Conservation (phyloP, 1,284 basidiomycete species). For the Fomitopsis palustris region DNA sequence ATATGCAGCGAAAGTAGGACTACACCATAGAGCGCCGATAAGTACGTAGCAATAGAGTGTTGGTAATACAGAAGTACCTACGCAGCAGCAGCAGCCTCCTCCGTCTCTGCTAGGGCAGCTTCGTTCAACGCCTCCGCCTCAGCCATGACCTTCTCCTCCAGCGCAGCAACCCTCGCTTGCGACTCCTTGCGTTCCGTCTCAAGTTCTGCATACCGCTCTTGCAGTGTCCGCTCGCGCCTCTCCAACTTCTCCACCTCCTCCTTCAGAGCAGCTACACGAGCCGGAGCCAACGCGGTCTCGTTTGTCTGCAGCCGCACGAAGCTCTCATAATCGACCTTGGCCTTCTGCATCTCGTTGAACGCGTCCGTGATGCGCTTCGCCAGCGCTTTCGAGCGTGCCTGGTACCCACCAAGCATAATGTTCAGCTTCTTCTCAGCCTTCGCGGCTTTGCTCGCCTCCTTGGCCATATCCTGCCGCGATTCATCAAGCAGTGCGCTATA, state of each 20-base stretch:
- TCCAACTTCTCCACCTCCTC: constrained; percentile 85
- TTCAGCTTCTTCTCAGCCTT: constrained; percentile 93
- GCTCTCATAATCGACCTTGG: constrained; percentile 71
- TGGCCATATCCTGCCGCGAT: constrained; percentile 74
- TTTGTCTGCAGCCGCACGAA: constrained; percentile 71
- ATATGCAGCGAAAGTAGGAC: too few relatives aligned
- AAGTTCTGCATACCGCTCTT: constrained; percentile 82
- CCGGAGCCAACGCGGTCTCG: constrained; percentile 74
- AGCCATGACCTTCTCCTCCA: constrained; percentile 76
- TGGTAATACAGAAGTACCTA: background rate
- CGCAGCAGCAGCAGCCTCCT: constrained; percentile 27
- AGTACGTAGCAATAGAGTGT: too few relatives aligned
- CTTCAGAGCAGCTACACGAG: constrained; percentile 68
- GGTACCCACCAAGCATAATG: constrained; percentile 89
- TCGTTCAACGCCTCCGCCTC: constrained; percentile 84
- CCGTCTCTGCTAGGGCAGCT: constrained; percentile 61
- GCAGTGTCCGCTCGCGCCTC: constrained; percentile 70
- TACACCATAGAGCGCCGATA: too few relatives aligned
- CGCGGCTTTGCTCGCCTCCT: constrained; percentile 74
- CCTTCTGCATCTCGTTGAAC: constrained; percentile 67
- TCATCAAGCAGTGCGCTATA: constrained; percentile 61
- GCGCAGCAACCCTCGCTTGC: constrained; percentile 51
- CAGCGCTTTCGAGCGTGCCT: constrained; percentile 72
- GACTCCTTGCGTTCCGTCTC: constrained; percentile 69
- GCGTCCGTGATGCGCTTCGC: constrained; percentile 63